phyloP scores from a whole-genome alignment of 164 flowering plant species.

The Malania oleifera region DNA sequence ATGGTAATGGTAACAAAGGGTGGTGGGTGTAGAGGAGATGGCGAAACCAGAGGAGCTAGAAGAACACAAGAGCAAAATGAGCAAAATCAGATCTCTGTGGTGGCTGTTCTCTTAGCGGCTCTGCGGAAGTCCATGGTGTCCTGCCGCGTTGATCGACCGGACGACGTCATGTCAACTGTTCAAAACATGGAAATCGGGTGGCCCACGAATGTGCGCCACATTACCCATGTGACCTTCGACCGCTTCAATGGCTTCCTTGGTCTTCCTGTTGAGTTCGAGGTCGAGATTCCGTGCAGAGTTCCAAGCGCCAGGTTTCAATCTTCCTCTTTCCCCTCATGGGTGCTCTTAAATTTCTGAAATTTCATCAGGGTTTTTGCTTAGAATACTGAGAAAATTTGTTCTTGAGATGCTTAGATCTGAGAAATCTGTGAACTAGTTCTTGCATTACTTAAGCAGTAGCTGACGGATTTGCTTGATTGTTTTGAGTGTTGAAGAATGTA shows the following conservation, averaged over 20 bases:
- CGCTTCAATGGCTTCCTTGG: constrained; percentile 92
- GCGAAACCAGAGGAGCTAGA: constrained; percentile 10
- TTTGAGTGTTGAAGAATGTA: background rate
- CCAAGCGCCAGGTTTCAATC: constrained; percentile 86
- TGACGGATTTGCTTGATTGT: background rate
- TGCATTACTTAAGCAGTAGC: background rate
- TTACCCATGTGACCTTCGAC: constrained; percentile 93
- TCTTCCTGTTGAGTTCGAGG: constrained; percentile 88
- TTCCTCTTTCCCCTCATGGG: constrained; percentile 10
- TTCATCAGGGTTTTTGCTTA: constrained; percentile 15
- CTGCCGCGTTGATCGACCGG: constrained; percentile 60
- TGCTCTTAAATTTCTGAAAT: constrained; percentile 12
- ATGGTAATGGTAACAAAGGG: constrained; percentile 64
- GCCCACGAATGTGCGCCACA: constrained; percentile 88
- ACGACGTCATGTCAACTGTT: constrained; percentile 47
- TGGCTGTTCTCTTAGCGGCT: constrained; percentile 58
- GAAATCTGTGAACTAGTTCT: background rate
- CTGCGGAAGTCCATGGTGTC: constrained; percentile 83
- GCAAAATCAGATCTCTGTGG: constrained; percentile 58
- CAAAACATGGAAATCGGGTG: constrained; percentile 85
- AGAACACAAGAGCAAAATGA: constrained; percentile 26
- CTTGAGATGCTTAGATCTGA: constrained; percentile 7
- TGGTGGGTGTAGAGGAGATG: constrained; percentile 46
- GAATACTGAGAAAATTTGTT: background rate
- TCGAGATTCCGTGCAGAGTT: constrained; percentile 67